Conservation (phyloP, 1,284 basidiomycete species). For the Meripilus lineatus region DNA sequence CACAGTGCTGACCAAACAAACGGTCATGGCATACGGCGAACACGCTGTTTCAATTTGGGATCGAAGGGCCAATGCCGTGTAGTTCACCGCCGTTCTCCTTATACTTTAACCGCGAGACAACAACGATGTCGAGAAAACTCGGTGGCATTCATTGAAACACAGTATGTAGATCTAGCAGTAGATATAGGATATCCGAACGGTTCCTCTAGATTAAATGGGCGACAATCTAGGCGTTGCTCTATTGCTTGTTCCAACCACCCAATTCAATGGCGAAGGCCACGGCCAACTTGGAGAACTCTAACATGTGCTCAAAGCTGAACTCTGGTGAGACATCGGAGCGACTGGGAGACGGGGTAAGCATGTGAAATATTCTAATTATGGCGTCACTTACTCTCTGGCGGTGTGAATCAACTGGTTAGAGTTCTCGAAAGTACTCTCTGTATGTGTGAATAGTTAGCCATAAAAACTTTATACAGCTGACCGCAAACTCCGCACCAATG, state of each 20-base stretch:
- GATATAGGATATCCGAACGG: no score
- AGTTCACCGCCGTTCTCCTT: no score
- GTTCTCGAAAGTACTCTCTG: constrained; percentile 71
- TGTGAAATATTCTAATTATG: constrained; percentile 5
- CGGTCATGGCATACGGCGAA: constrained; percentile 38
- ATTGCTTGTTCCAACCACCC: constrained; percentile 44
- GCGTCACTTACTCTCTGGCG: constrained; percentile 59
- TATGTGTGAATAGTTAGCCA: constrained; percentile 12
- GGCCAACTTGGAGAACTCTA: constrained; percentile 88
- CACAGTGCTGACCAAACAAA: constrained; percentile 34
- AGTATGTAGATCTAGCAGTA: no score
- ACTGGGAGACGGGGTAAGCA: no score
- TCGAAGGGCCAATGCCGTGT: no score
- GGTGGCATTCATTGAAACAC: no score
- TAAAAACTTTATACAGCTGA: constrained; percentile 12
- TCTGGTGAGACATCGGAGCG: constrained; percentile 81
- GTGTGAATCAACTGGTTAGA: constrained; percentile 84
- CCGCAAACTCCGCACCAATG: constrained; percentile 52
- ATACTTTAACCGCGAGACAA: no score
- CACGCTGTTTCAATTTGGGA: constrained; percentile 36
- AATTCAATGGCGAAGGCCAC: constrained; percentile 84
- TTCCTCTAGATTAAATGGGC: no score
- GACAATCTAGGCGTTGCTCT: no score
- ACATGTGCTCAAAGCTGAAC: constrained; percentile 81
- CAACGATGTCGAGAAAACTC: no score